phyloP scores from a whole-genome alignment of 495 filamentous ascomycete genomes.

The Hypoxylon lenormandii region DNA sequence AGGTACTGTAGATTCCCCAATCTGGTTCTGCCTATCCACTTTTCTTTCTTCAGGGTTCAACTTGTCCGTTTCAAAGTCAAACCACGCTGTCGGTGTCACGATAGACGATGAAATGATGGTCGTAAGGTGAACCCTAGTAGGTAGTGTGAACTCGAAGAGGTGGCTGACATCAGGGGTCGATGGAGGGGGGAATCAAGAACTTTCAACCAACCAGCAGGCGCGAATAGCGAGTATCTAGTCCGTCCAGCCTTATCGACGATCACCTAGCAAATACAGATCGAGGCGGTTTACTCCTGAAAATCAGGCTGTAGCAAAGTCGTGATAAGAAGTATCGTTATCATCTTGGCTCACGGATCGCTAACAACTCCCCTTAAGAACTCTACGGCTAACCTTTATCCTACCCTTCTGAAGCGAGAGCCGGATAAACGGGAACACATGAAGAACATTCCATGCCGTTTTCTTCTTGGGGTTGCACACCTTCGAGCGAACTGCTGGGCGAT shows the following conservation, averaged over 20 bases:
- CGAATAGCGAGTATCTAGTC: neutral
- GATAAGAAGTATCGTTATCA: neutral
- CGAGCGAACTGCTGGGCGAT: conserved; percentile 25
- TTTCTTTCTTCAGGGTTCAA: conserved; percentile 4
- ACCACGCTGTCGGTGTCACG: conserved; percentile 31
- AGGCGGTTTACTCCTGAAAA: conserved; percentile 8
- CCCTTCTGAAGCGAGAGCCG: neutral
- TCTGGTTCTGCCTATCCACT: neutral
- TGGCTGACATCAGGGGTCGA: conserved; percentile 8
- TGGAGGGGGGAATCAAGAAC: conserved; percentile 8
- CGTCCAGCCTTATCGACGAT: neutral
- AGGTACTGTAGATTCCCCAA: conserved; percentile 10
- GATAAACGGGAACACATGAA: conserved; percentile 34
- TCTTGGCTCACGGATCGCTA: neutral
- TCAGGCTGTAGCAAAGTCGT: conserved; percentile 2
- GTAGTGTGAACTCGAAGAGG: neutral
- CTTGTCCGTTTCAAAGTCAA: conserved; percentile 32
- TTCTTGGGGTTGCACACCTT: conserved; percentile 15
- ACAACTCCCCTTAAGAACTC: neutral
- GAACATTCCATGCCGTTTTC: conserved; percentile 25
- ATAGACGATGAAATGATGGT: conserved; percentile 27
- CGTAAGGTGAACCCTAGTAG: conserved; percentile 16
- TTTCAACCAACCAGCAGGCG: conserved; percentile 20
- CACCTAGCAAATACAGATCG: neutral
- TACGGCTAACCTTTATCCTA: neutral